Conservation (phyloP, 768 basidiomycete genomes). For the Thelephora ganbajun region DNA sequence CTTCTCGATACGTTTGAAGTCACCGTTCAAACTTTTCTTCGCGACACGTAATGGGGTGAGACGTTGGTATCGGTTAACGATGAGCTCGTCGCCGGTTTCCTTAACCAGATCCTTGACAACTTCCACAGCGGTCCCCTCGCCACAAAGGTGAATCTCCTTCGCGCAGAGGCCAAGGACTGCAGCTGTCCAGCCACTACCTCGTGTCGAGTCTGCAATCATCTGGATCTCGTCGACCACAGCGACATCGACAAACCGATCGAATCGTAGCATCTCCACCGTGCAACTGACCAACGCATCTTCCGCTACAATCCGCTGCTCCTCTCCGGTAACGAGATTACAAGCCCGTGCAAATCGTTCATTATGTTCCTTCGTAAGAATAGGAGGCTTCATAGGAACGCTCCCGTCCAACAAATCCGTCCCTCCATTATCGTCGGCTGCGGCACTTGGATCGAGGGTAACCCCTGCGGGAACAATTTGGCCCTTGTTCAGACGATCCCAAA, state of each 20-base stretch:
- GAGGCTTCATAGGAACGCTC: neutral
- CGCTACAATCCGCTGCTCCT: conserved; percentile 66
- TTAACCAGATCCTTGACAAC: conserved; percentile 57
- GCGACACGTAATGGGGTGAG: conserved; percentile 75
- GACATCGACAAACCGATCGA: conserved; percentile 39
- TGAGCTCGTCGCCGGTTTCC: conserved; percentile 70
- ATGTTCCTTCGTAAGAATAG: conserved; percentile 18
- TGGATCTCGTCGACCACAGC: conserved; percentile 97
- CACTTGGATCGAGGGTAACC: conserved; percentile 24
- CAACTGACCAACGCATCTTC: conserved; percentile 53
- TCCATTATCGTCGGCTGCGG: conserved; percentile 19
- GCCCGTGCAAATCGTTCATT: conserved; percentile 35
- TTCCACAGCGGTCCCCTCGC: conserved; percentile 84
- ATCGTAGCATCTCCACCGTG: conserved; percentile 85
- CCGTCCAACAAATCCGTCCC: conserved; percentile 1
- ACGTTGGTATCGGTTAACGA: conserved; percentile 74
- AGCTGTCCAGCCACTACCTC: conserved; percentile 73
- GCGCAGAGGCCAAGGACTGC: conserved; percentile 70
- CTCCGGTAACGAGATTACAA: conserved; percentile 88
- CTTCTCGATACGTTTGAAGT: conserved; percentile 44
- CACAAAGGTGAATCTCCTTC: conserved; percentile 84
- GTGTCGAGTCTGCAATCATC: conserved; percentile 69
- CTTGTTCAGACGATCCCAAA: conserved; percentile 81
- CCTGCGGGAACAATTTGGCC: conserved; percentile 78
- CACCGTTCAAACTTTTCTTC: conserved; percentile 42